Base-by-base conservation (phyloP, 2,329 filamentous ascomycete species). In the Cytospora piceae region DNA sequence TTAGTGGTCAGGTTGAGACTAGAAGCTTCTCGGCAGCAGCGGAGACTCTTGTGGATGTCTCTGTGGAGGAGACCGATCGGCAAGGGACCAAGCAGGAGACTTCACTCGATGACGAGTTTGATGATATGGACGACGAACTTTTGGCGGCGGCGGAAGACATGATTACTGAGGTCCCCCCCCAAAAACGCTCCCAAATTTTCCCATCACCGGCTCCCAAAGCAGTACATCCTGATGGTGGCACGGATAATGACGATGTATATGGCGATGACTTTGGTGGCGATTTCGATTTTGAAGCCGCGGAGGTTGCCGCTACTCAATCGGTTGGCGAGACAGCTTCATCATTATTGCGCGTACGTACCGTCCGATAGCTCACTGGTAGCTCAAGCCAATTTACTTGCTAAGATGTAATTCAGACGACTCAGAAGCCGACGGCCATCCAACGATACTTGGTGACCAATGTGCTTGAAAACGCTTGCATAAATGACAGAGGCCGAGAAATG, bases 401-500 rank as follows among this genome's bases (percentile, higher is more conserved):
- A 94, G 82, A 80, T 78, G 79, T 77, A 81, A 82, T 65, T 68
- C 85, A 91, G 90, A 87, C 84, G 78, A 85, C 81, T 75, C 80
- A 83, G 75, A 90, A 89, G 76, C 80, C 84, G 71, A 89, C 87
- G 80, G 87, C 89, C 57, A 96, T 96, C 73, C 93, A 96, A 78
- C 90, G 94, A 70, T 97, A 96, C 79, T 82, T 94, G 69, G 85
- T 97, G 72, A 90, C 89, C 70, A 87, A 90, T 73, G 86, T 94
- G 70, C 80, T 90, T 67, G 86, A 91, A 68, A 86, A 85, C 71
- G 83, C 88, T 55, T 96, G 92, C 76, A 79, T 81, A 66, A 87
- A 89, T 75, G 81, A 85, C 27, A 84, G 82, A 70, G 88, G 90
- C 54, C 82, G 85, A 69, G 77, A 80, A 58, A 82, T 81, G 59